phyloP scores from a whole-genome alignment of 768 basidiomycete genomes.

The Termitomyces sp. region DNA sequence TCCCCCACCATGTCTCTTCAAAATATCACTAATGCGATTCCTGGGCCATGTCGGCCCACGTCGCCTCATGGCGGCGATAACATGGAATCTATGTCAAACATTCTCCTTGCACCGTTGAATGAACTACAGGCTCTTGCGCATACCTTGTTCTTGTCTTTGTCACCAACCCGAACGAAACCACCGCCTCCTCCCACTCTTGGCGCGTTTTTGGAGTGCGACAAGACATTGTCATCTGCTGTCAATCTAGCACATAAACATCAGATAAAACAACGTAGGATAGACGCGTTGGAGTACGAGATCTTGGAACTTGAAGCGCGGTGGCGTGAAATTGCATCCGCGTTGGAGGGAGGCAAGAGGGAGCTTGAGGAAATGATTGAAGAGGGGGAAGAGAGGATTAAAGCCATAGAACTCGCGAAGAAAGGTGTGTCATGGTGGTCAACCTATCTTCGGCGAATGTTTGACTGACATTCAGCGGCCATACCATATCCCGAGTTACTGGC shows the following conservation, averaged over 20 bases:
- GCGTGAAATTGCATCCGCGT: slow-evolving; percentile 59
- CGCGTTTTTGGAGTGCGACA: slow-evolving; percentile 60
- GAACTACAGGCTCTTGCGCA: slow-evolving; percentile 60
- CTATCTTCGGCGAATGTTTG: background rate
- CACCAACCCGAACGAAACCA: slow-evolving; percentile 57
- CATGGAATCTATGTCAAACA: slow-evolving; percentile 49
- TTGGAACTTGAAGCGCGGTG: slow-evolving; percentile 60
- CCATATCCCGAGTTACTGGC: slow-evolving; percentile 79
- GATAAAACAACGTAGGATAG: slow-evolving; percentile 69
- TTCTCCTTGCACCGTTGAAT: slow-evolving; percentile 56
- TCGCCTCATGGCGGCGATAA: slow-evolving; percentile 3
- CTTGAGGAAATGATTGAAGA: slow-evolving; percentile 68
- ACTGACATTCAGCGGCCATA: slow-evolving; percentile 52
- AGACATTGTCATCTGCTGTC: slow-evolving; percentile 59
- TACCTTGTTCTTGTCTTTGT: slow-evolving; percentile 67
- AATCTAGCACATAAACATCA: slow-evolving; percentile 68
- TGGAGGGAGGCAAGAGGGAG: slow-evolving; percentile 63
- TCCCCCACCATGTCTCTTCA: slow-evolving; percentile 10
- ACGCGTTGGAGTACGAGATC: slow-evolving; percentile 66
- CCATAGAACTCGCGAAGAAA: slow-evolving; percentile 67
- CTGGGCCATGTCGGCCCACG: slow-evolving; percentile 8
- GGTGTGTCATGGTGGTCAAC: slow-evolving; percentile 37
- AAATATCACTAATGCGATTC: slow-evolving; percentile 1
- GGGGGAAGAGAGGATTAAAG: slow-evolving; percentile 66
- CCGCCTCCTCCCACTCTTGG: slow-evolving; percentile 55